These are phyloP conservation scores for Sphaerobolus stellatus DNA, from an alignment of 1,284 basidiomycete species.

Conservation along the genomic window DNA sequence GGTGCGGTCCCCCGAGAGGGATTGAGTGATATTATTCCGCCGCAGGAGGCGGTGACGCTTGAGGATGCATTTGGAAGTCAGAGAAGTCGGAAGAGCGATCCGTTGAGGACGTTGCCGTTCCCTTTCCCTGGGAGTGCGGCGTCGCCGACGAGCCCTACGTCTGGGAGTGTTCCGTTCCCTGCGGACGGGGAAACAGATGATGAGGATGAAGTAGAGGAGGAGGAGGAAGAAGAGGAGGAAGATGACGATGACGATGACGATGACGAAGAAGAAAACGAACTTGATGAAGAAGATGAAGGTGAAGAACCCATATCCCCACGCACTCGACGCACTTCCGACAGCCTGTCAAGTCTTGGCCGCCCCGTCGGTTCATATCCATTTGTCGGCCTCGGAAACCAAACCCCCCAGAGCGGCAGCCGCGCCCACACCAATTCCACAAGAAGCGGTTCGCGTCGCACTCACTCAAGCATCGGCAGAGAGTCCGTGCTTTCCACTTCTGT, in stretches of 20 bases:
- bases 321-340: conserved; percentile 20
- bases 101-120: conserved; percentile 4
- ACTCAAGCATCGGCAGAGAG: neutral
- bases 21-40: conserved; percentile 9
- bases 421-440: too few relatives aligned
- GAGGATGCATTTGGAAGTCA: conserved; percentile 9
- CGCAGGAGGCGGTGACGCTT: neutral
- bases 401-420: too few relatives aligned
- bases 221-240: conserved; percentile 35
- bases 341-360: conserved; percentile 76
- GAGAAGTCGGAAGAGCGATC: conserved; percentile 12
- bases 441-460: too few relatives aligned
- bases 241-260: conserved; percentile 34
- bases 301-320: neutral
- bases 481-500: neutral
- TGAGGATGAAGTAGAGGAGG: conserved; percentile 39
- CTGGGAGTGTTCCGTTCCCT: neutral
- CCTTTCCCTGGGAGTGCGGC: conserved; percentile 1
- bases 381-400: conserved; percentile 47
- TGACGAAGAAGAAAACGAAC: conserved; percentile 15
- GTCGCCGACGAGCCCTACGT: neutral
- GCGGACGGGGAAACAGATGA: conserved; percentile 34
- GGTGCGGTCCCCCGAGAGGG: neutral
- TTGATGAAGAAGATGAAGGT: conserved; percentile 12
- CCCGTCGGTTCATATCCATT: conserved; percentile 71